Evolutionary conservation across 83 land plant species (phyloP), one percentile per base, ranked within the genome.

Genomic region (Larix sibirica): DNA sequence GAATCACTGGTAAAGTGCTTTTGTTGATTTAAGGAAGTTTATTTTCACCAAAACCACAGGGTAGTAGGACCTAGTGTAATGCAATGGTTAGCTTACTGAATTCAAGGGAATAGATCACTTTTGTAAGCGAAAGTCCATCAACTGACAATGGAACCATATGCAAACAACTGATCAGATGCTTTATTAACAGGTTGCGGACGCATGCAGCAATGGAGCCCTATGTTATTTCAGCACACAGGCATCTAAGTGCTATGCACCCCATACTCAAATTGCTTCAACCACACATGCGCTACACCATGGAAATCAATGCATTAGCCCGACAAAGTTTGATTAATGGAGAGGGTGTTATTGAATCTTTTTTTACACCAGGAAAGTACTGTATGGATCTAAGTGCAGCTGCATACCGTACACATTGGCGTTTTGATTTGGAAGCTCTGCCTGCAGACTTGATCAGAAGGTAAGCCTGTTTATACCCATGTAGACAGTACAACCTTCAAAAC

Each of bases 241-340:
- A 92, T 74, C 74, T 96, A 66, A 96, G 97, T 88, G 89, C 92
- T 47, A 84, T 96, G 88, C 98, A 96, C 84, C 98, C 98, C 4
- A 83, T 96, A 8, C 85, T 76, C 82, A 90, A 86, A 87, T 85
- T 92, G 31, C 84, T 96, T 70, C 84, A 91, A 28, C 97, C 98
- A 3, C 98, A 96, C 82, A 92, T 92, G 92, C 63, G 91, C 9
- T 91, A 96, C 86, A 96, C 98, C 1, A 58, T 96, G 63, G 91
- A 91, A 86, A 96, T 96, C 88, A 96, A 96, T 59, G 90, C 89
- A 2, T 68, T 88, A 56, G 98, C 98, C 0, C 90, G 98, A 2
- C 92, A 94, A 82, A 81, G 44, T 44, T 84, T 94, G 71, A 91
- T 96, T 87, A 92, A 77, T 77, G 97, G 87, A 1, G 95, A 85